Conservation (phyloP, 1,284 basidiomycete genomes). For the Trichosporon coremiiforme region DNA sequence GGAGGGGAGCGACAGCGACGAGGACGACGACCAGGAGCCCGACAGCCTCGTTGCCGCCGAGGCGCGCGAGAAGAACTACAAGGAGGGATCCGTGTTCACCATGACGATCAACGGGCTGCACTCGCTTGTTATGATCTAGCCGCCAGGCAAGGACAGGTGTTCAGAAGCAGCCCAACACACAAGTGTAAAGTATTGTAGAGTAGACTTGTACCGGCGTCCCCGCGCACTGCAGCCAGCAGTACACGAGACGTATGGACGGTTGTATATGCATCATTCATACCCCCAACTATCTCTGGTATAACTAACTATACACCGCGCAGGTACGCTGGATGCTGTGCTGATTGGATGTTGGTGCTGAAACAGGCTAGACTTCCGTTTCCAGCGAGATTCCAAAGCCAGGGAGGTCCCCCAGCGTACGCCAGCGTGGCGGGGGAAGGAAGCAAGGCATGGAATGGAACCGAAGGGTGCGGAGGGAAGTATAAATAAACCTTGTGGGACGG, state of each 20-base stretch:
- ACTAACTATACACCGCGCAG: too few species aligned
- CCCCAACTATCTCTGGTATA: too few species aligned
- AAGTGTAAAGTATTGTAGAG: slow-evolving; percentile 10
- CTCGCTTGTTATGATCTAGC: slow-evolving; percentile 51
- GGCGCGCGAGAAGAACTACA: slow-evolving; percentile 39
- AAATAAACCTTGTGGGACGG: not conserved
- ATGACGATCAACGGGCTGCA: slow-evolving; percentile 51
- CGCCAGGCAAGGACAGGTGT: not conserved
- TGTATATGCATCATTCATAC: slow-evolving; percentile 10
- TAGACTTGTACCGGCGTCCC: not conserved
- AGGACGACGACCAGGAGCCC: slow-evolving; percentile 49
- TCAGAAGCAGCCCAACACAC: not conserved
- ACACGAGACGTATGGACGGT: not conserved
- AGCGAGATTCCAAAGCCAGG: not conserved
- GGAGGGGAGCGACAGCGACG: slow-evolving; percentile 36
- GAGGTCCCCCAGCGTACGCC: too few species aligned
- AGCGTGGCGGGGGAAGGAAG: too few species aligned
- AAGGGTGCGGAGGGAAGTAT: not conserved
- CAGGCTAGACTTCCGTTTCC: not conserved
- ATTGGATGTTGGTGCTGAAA: too few species aligned
- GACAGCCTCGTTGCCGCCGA: slow-evolving; percentile 45
- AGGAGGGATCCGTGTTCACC: slow-evolving; percentile 50
- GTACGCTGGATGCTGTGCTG: too few species aligned
- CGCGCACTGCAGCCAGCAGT: not conserved
- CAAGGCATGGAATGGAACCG: not conserved